Conservation (phyloP, 2,329 filamentous ascomycete species). For the Chaetomiaceae sp. region DNA sequence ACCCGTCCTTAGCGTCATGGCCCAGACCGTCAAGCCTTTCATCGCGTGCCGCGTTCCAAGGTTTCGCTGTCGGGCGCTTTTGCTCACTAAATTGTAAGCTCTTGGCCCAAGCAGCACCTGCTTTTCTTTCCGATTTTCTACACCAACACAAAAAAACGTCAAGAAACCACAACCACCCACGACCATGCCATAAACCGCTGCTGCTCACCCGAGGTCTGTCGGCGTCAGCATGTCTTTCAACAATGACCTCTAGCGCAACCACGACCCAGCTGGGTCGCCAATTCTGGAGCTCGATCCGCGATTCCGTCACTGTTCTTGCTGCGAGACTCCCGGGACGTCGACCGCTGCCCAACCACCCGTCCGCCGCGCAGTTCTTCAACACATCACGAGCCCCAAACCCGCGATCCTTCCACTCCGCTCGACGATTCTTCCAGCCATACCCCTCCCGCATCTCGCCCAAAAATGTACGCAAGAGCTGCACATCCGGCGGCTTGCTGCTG, state of each 20-base stretch:
- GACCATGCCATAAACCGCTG: constrained; percentile 22
- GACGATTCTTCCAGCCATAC: constrained; percentile 27
- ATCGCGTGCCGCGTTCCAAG: constrained; percentile 15
- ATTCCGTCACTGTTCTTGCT: constrained; percentile 25
- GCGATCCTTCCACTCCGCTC: constrained; percentile 25
- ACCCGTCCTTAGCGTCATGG: constrained; percentile 24
- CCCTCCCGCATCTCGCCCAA: constrained; percentile 32
- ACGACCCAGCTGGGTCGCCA: constrained; percentile 34
- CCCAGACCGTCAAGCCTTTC: constrained; percentile 19
- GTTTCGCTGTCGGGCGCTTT: constrained; percentile 10
- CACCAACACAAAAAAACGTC: not conserved
- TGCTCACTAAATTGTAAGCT: too few relatives aligned
- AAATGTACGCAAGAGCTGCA: constrained; percentile 46
- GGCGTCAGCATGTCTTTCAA: constrained; percentile 27
- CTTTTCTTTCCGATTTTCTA: not conserved
- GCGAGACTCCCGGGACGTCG: constrained; percentile 21
- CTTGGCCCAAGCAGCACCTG: not conserved
- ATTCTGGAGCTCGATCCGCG: constrained; percentile 31
- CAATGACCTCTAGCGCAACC: constrained; percentile 33
- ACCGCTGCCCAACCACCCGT: constrained; percentile 10
- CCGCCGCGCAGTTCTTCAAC: constrained; percentile 13
- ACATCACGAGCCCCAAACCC: constrained; percentile 12
- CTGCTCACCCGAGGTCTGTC: constrained; percentile 16
- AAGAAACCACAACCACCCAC: not conserved
- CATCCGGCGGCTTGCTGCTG: constrained; percentile 51